Percentiles rank a stretch among this genome's conserved stretches.
These are phyloP conservation scores for Phytophthora pistaciae DNA, from an alignment of 352 stramenopile species.

Conservation along the genomic window DNA sequence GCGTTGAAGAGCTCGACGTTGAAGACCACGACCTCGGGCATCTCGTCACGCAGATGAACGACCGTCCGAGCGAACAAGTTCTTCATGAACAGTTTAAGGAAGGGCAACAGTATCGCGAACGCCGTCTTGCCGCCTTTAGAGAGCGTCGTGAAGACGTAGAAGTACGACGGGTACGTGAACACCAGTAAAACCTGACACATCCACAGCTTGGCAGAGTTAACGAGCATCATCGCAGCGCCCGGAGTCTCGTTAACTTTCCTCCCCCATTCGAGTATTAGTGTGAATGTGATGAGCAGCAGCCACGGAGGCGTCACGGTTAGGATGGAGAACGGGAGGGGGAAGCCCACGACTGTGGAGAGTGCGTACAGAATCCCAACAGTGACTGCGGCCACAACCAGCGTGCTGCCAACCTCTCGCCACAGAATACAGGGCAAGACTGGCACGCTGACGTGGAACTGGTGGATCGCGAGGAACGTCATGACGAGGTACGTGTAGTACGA, in stretches of 20 bases:
- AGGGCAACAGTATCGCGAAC: not conserved
- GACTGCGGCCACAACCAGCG: not conserved
- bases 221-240: not conserved
- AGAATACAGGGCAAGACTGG: not conserved
- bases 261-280: not conserved
- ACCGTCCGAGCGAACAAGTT: constrained; percentile 17
- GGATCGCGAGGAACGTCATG: not conserved
- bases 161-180: constrained; percentile 36
- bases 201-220: not conserved
- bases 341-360: not conserved
- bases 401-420: not conserved
- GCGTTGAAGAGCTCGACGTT: constrained; percentile 32
- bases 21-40: constrained; percentile 4
- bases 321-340: not conserved
- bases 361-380: not conserved
- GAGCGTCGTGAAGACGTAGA: constrained; percentile 25
- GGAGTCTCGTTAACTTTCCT: not conserved
- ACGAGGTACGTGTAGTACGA: not conserved
- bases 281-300: not conserved
- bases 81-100: constrained; percentile 1
- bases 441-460: not conserved
- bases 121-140: not conserved
- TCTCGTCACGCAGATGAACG: constrained; percentile 15
- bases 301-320: not conserved
- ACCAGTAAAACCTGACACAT: constrained; percentile 7